Evolutionary conservation across 2,329 filamentous ascomycete species (phyloP).

Genomic region (Thielaviopsis punctulata): DNA sequence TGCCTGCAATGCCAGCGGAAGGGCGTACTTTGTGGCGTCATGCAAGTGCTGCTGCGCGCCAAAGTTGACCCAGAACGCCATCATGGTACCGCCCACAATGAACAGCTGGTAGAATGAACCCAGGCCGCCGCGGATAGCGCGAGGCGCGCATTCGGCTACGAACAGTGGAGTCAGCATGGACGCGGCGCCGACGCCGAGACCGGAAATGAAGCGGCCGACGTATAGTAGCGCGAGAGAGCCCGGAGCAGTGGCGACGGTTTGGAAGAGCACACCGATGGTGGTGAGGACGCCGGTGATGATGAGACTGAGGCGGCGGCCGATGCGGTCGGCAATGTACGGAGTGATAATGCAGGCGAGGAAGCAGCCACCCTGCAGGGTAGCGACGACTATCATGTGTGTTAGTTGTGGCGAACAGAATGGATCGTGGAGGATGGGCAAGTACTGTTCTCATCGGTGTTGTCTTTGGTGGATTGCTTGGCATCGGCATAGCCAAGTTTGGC

Average conservation of each 20-base stretch:
- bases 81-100: slow-evolving; percentile 27
- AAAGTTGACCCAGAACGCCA: slow-evolving; percentile 34
- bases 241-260: slow-evolving; percentile 34
- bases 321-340: slow-evolving; percentile 34
- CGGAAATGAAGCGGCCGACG: slow-evolving; percentile 39
- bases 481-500: slow-evolving; percentile 21
- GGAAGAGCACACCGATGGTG: slow-evolving; percentile 44
- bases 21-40: slow-evolving; percentile 34
- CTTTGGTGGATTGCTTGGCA: slow-evolving; percentile 18
- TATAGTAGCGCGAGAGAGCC: slow-evolving; percentile 47
- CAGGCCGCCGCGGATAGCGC: slow-evolving; percentile 32
- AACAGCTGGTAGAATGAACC: slow-evolving; percentile 34
- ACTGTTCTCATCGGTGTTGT: slow-evolving; percentile 41
- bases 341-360: slow-evolving; percentile 45
- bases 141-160: slow-evolving; percentile 31
- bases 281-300: slow-evolving; percentile 39
- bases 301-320: slow-evolving; percentile 37
- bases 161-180: slow-evolving; percentile 29
- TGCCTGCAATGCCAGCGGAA: slow-evolving; percentile 47
- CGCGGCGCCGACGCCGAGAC: slow-evolving; percentile 32
- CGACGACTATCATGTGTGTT: slow-evolving; percentile 29
- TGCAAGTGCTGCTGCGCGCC: slow-evolving; percentile 29
- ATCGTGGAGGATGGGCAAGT: neutral
- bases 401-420: neutral
- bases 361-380: slow-evolving; percentile 52